Percentiles rank a stretch among this genome's conserved stretches.
These are phyloP conservation scores for Pseudogymnoascus sp. DNA, from an alignment of 2,329 filamentous ascomycete species.

Conservation along the genomic window DNA sequence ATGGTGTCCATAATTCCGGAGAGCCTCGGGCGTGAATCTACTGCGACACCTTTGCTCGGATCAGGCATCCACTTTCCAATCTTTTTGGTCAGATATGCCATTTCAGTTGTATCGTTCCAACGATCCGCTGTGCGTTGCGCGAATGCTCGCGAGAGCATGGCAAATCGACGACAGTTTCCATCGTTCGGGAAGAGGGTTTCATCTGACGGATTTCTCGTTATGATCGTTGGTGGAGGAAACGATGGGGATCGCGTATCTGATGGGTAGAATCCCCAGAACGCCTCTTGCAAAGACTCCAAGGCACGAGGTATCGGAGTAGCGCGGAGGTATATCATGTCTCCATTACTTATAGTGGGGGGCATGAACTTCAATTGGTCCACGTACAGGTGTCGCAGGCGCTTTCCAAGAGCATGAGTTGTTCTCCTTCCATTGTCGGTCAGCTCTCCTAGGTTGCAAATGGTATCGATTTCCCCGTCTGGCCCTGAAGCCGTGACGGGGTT, in stretches of 20 bases:
- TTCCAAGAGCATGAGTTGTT: conserved; percentile 62
- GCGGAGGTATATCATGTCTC: conserved; percentile 62
- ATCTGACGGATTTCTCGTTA: conserved; percentile 55
- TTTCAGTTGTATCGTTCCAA: conserved; percentile 72
- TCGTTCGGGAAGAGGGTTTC: conserved; percentile 80
- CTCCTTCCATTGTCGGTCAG: conserved; percentile 67
- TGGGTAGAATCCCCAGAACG: conserved; percentile 69
- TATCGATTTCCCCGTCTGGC: conserved; percentile 62
- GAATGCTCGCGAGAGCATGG: conserved; percentile 60
- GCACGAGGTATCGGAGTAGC: conserved; percentile 68
- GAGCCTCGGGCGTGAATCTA: conserved; percentile 75
- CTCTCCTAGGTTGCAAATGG: conserved; percentile 71
- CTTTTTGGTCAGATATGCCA: conserved; percentile 71
- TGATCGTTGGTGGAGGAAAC: conserved; percentile 56
- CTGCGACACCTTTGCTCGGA: conserved; percentile 58
- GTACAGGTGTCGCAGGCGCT: conserved; percentile 62
- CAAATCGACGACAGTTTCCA: conserved; percentile 63
- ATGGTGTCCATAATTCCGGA: conserved; percentile 92
- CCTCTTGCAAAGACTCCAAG: conserved; percentile 68
- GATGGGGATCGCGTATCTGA: conserved; percentile 37
- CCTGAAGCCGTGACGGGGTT: conserved; percentile 63
- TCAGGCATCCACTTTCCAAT: conserved; percentile 82
- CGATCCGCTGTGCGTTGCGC: conserved; percentile 61
- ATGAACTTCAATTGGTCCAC: conserved; percentile 68
- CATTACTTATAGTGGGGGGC: conserved; percentile 45